Base-by-base conservation (phyloP, 2,329 filamentous ascomycete genomes). In the Thelonectria discophora region DNA sequence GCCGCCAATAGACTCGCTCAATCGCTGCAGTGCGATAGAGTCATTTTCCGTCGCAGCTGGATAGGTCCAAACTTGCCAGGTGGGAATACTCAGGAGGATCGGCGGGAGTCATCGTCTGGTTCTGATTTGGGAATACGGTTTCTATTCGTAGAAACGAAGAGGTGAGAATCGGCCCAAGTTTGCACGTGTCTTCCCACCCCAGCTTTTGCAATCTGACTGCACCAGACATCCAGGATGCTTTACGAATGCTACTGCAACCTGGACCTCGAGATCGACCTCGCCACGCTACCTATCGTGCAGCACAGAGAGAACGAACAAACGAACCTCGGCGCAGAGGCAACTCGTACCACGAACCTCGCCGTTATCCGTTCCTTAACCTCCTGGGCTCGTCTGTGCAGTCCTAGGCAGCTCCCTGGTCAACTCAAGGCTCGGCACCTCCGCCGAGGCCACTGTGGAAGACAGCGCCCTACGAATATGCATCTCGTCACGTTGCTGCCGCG, bases 391-490 rank as follows among this genome's bases (percentile, higher is more conserved):
- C 52, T 55, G 58, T 60, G 52, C 51, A 52, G 30, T 30, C 34
- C 21, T 46, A 32, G 5, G 45, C 17, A 43, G 11, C 17, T 24
- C 50, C 56, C 59, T 48, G 52, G 52, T 45, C 47, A 58, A 40
- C 55, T 48, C 24, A 37, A 52, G 40, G 9, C 17, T 64, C 62
- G 62, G 62, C 45, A 49, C 37, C 40, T 62, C 59, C 51, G 55
- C 50, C 52, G 39, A 50, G 32, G 46, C 13, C n/a, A 13, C 34
- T 15, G 18, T 10, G 15, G 48, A 45, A 15, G 34, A 32, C 30
- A 43, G 21, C 24, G 21, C 49, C 52, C 56, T 45, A 43, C 27
- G 27, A 30, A 30, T 37, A 37, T 37, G 34, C 51, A 63, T 56
- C 52, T 58, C 10, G 43, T 46, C 39, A 51, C 37, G 45, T 18